Percentiles rank a stretch among this genome's conserved stretches.
Evolutionary conservation across 441 rosid species (phyloP).

Genomic region (Brassica hybrid): DNA sequence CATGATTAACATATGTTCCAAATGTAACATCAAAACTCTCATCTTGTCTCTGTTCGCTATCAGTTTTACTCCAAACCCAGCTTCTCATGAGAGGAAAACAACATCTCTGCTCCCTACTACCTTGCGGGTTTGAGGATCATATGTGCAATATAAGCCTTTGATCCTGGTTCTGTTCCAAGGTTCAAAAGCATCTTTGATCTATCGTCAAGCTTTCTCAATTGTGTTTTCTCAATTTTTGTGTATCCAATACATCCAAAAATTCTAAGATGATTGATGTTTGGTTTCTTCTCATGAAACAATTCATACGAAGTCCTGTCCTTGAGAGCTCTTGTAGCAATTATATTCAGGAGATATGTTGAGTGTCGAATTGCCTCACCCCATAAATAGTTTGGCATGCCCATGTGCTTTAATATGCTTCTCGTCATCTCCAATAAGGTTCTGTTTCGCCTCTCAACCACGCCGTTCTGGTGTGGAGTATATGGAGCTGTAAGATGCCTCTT

Average conservation of each 20-base stretch:
- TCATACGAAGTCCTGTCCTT: background rate
- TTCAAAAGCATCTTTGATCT: background rate
- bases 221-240: background rate
- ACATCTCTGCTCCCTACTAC: background rate
- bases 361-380: background rate
- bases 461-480: background rate
- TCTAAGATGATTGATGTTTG: background rate
- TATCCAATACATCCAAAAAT: background rate
- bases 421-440: background rate
- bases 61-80: background rate
- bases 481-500: background rate
- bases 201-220: background rate
- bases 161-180: background rate
- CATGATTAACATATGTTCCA: background rate
- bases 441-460: background rate
- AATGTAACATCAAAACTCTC: background rate
- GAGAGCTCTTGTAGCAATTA: background rate
- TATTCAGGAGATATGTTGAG: background rate
- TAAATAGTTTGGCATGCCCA: background rate
- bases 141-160: background rate
- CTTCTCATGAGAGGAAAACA: background rate
- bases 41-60: background rate
- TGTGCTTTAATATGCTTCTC: background rate
- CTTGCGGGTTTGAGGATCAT: background rate
- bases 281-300: background rate